These are phyloP conservation scores for Clavispora phyllophila DNA, from an alignment of 805 yeast genomes.

Conservation along the genomic window DNA sequence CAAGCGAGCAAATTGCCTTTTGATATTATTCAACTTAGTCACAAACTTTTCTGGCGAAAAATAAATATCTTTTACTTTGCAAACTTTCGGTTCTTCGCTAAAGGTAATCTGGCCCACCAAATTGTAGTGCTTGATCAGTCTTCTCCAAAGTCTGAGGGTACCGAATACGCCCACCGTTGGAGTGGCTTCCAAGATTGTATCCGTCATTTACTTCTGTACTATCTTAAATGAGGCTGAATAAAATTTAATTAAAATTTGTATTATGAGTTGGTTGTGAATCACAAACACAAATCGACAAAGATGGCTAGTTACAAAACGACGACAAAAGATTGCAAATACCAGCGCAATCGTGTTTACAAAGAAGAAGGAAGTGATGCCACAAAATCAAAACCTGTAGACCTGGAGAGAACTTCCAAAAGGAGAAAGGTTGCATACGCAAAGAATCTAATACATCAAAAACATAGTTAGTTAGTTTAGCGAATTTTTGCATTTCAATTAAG, in stretches of 20 bases:
- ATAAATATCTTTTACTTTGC: neutral
- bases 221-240: too few species aligned
- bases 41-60: neutral
- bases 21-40: neutral
- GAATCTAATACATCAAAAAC: too few species aligned
- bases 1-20: neutral
- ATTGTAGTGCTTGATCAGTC: neutral
- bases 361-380: too few species aligned
- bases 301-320: too few species aligned
- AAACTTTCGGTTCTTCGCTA: neutral
- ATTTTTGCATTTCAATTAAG: slow-evolving; percentile 14
- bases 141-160: neutral
- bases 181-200: neutral
- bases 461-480: too few species aligned
- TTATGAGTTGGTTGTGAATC: neutral
- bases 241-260: too few species aligned
- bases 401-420: too few species aligned
- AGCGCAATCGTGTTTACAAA: too few species aligned
- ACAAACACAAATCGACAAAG: neutral
- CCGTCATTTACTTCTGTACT: too few species aligned
- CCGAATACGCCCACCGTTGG: neutral
- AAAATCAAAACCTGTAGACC: too few species aligned
- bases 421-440: too few species aligned
- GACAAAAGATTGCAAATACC: too few species aligned
- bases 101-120: neutral